Base-by-base conservation (phyloP, 495 filamentous ascomycete species). In the Penicillium robsamsonii region DNA sequence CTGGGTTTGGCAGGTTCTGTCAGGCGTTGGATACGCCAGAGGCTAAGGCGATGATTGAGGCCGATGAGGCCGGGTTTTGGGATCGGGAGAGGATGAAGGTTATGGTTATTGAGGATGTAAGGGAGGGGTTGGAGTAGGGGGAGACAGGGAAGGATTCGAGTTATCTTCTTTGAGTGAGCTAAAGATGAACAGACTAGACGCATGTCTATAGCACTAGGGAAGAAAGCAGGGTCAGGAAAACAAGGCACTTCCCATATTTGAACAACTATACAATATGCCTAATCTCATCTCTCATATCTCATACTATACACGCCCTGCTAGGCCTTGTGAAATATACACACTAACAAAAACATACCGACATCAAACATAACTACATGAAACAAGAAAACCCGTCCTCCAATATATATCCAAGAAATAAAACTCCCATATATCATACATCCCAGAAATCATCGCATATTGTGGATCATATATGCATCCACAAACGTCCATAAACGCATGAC, bases 381-480 rank as follows among this genome's bases (percentile, higher is more conserved):
- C 6, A 22, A 24, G 35, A 10, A 43, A 18, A 42, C 2, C 15
- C 25, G 35, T 15, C 42, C 37, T 43, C 50, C 50, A 52, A 37
- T 43, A 38, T 45, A 24, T 41, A 45, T 10, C 38, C 20, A 33
- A 42, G n/a, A 6, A 52, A 31, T 1, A 52, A 33, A 37, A 49
- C 46, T 24, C 35, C 35, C 49, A 27, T 12, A 9, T 27, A 50
- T 41, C 35, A 33, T 40, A 51, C 22, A 50, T 41, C 27, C 25
- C 37, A 30, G 25, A 49, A 20, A 48, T 29, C 25, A 29, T n/a
- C 37, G 17, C 27, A 42, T 10, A 42, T 31, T 24, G 11, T 43
- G 22, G 24, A 52, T 43, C 49, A 30, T 43, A 51, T 22, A n/a
- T n/a, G 27, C 24, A 43, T 25, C 46, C 40, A 50, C 33, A 44